phyloP scores from a whole-genome alignment of 441 rosid genomes.

The Aquilaria agallochum region DNA sequence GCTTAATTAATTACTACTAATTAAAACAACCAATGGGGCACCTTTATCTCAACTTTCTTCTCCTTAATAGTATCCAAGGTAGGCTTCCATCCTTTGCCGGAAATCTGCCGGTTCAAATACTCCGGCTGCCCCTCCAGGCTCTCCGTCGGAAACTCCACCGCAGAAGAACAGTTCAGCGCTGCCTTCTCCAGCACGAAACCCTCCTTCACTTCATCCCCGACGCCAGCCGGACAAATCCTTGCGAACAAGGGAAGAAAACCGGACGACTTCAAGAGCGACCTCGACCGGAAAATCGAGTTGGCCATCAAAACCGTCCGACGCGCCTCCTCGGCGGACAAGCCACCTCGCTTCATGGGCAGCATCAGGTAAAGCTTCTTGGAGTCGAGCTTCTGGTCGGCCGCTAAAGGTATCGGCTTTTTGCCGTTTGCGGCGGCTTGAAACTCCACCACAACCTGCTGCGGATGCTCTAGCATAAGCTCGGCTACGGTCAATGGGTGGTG shows the following conservation, averaged over 20 bases:
- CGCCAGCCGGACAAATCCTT: constrained; percentile 26
- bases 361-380: constrained; percentile 53
- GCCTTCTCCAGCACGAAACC: constrained; percentile 1
- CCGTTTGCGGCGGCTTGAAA: constrained; percentile 29
- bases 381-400: constrained; percentile 73
- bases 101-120: constrained; percentile 56
- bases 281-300: constrained; percentile 46
- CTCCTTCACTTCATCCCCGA: constrained; percentile 13
- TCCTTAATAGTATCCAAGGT: constrained; percentile 77
- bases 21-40: constrained; percentile 45
- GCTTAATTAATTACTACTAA: neutral
- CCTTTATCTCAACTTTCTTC: constrained; percentile 53
- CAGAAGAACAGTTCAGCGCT: constrained; percentile 18
- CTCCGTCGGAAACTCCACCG: constrained; percentile 33
- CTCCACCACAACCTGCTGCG: constrained; percentile 76
- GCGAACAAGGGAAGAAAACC: constrained; percentile 55
- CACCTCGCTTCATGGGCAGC: constrained; percentile 62
- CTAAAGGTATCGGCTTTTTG: constrained; percentile 58
- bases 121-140: constrained; percentile 37
- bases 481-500: constrained; percentile 56
- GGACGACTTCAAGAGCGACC: constrained; percentile 23
- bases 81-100: constrained; percentile 91
- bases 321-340: constrained; percentile 50
- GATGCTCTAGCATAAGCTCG: constrained; percentile 84
- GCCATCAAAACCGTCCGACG: constrained; percentile 41